Conservation (phyloP, 2,329 filamentous ascomycete species). For the Meredithiella fracta region DNA sequence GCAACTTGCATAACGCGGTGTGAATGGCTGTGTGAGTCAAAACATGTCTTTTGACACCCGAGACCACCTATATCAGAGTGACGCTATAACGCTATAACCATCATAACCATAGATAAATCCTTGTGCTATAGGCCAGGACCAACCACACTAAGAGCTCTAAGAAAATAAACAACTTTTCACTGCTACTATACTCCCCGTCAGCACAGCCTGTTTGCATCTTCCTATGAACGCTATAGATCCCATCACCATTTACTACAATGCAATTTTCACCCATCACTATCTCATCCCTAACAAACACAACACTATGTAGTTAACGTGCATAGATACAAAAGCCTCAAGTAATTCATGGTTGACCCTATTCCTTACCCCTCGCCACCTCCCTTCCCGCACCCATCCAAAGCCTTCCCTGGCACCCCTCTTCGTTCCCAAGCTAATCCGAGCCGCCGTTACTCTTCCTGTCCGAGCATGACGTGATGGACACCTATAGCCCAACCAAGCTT, state of each 20-base stretch:
- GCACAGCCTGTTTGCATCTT: neutral
- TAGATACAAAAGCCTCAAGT: neutral
- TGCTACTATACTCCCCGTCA: neutral
- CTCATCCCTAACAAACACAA: neutral
- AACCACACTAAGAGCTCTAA: neutral
- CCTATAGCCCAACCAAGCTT: neutral
- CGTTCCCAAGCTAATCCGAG: neutral
- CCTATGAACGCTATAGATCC: neutral
- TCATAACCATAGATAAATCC: neutral
- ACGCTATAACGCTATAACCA: slow-evolving; percentile 1
- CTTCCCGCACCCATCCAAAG: neutral
- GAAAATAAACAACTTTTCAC: neutral
- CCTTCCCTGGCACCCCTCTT: neutral
- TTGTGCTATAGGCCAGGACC: neutral
- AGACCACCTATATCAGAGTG: slow-evolving; percentile 1
- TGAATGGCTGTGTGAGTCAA: neutral
- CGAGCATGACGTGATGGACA: neutral
- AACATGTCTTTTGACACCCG: neutral
- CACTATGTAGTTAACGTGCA: neutral
- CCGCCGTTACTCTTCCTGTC: neutral
- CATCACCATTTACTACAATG: neutral
- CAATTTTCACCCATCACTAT: neutral
- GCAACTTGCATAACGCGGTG: neutral
- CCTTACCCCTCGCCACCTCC: neutral
- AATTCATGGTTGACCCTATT: neutral